A percentile compares a stretch with the other conserved stretches of the same genome.
These are phyloP conservation scores for Tuber aestivum DNA, from an alignment of 495 filamentous ascomycete species.

Conservation along the genomic window DNA sequence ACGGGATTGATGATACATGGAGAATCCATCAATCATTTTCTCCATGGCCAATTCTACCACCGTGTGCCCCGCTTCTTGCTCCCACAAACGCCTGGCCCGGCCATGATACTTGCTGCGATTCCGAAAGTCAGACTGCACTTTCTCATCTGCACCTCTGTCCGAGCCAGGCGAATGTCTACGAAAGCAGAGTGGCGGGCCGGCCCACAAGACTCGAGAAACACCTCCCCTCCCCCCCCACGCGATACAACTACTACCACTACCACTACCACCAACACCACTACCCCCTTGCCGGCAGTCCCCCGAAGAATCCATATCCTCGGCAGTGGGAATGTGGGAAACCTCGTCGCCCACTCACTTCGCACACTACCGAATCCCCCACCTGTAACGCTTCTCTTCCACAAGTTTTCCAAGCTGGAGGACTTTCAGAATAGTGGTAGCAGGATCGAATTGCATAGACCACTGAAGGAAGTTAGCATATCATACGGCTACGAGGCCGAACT, in stretches of 20 bases:
- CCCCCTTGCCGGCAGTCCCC: constrained; percentile 11
- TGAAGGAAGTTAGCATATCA: constrained; percentile 41
- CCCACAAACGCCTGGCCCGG: background rate
- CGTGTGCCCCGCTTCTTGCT: background rate
- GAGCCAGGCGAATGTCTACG: background rate
- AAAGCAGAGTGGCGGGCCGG: background rate
- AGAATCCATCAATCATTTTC: background rate
- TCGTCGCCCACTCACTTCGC: constrained; percentile 50
- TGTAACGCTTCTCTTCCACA: constrained; percentile 51
- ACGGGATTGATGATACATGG: constrained; percentile 1
- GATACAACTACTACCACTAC: constrained; percentile 5
- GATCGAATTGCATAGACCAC: constrained; percentile 40
- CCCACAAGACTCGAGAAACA: background rate
- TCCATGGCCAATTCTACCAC: background rate
- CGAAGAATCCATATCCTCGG: constrained; percentile 52
- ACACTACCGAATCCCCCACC: constrained; percentile 41
- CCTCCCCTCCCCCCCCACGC: background rate
- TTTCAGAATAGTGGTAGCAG: constrained; percentile 40
- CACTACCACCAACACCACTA: constrained; percentile 3
- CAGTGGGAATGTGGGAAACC: constrained; percentile 52
- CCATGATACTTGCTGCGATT: background rate
- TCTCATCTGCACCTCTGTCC: background rate
- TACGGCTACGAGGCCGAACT: constrained; percentile 53
- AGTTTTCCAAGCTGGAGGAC: constrained; percentile 43
- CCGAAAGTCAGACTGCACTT: background rate